Conservation (phyloP, 805 yeast genomes). For the Wickerhamomyces sydowiorum region DNA sequence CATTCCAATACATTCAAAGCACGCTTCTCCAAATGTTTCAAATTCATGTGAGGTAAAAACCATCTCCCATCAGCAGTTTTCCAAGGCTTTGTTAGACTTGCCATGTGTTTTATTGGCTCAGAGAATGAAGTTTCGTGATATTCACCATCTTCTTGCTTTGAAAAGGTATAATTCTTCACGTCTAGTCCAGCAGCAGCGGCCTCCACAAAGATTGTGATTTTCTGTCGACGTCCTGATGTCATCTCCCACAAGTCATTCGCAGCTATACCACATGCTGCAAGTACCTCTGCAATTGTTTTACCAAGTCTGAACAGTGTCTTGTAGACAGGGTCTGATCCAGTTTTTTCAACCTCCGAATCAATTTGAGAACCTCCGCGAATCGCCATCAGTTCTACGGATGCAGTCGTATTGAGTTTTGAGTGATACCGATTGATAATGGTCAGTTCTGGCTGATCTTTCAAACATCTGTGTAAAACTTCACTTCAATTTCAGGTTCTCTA, state of each 20-base stretch:
- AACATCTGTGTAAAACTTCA: too few relatives aligned
- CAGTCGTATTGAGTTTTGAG: not conserved
- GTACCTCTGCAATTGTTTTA: not conserved
- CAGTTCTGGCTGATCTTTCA: too few relatives aligned
- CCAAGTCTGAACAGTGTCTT: not conserved
- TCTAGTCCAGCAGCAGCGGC: not conserved
- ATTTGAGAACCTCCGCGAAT: not conserved
- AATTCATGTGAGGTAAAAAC: not conserved
- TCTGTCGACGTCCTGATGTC: not conserved
- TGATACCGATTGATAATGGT: too few relatives aligned
- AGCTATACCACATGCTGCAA: slow-evolving; percentile 1
- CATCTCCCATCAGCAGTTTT: not conserved
- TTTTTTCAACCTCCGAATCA: not conserved
- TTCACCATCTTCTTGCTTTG: not conserved
- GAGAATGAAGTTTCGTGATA: not conserved
- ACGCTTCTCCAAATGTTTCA: not conserved
- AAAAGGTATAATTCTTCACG: not conserved
- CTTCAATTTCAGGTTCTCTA: too few relatives aligned
- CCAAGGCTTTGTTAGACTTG: not conserved
- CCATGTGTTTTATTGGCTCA: not conserved
- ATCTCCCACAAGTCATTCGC: not conserved
- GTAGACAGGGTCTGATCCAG: not conserved
- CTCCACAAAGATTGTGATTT: not conserved
- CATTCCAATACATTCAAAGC: not conserved
- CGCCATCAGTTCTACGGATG: not conserved